Evolutionary conservation across 202 grass and related monocot species (phyloP), one percentile per base, ranked within the genome.

Genomic region (Panicum virgatum): DNA sequence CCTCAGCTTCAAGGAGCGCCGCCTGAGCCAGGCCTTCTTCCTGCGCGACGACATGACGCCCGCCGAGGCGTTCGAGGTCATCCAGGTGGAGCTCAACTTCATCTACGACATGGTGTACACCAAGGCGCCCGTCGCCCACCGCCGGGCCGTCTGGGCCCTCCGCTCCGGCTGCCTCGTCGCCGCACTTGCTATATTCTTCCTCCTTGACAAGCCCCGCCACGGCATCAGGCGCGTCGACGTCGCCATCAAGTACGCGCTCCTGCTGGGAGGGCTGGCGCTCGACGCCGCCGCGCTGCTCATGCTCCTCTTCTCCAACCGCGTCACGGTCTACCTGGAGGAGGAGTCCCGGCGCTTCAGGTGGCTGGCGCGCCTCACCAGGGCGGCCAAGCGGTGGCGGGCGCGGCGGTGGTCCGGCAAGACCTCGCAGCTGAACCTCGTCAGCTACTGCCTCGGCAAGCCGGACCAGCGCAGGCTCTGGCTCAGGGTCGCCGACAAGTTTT

Each of bases 71-170:
- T 93, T 87, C 85, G 2, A 78, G 40, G 85, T 90, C 4, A 61
- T 93, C 23, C 85, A 93, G 85, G 22, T 80, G 29, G 91, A 93
- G 79, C 88, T 93, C 53, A 83, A 78, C 77, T 90, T 82, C 78
- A 59, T 88, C 63, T 93, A 93, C 50, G 88, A 93, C 62, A 76
- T 88, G 66, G 67, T 88, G 45, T 76, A 86, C 81, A 93, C 88
- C 32, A 93, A 93, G 82, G 81, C 53, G 0, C 53, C 77, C 22
- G 29, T 85, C 0, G 40, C 75, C 4, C 19, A 82, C 23, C 45
- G 0, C 10, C 0, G 0, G 5, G 0, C 0, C 0, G 88, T 82
- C 2, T 83, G 40, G 20, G 1, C 13, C 0, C 74, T 88, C 8
- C 91, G 82, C 20, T 80, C 76, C 13, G 3, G 1, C 27, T 83